Conservation (phyloP, 345 rosid genomes). For the Eucalyptus sp. region DNA sequence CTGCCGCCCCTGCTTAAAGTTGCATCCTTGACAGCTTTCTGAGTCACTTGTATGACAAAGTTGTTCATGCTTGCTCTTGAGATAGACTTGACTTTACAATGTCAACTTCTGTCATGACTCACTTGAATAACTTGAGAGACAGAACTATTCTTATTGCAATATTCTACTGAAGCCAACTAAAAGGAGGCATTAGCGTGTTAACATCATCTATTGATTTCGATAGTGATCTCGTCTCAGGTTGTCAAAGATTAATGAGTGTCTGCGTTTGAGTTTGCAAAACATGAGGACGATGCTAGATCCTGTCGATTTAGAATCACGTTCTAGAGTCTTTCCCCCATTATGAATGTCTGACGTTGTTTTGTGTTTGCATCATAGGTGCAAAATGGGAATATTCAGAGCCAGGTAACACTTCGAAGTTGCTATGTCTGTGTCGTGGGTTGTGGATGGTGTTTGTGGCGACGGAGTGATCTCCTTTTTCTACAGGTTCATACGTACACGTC, state of each 20-base stretch:
- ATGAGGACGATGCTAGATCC: background rate
- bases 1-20: background rate
- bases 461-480: background rate
- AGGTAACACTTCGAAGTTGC: conserved; percentile 7
- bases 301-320: background rate
- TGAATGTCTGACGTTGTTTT: background rate
- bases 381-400: conserved; percentile 18
- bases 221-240: background rate
- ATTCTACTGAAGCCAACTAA: background rate
- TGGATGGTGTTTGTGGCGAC: background rate
- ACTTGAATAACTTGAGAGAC: background rate
- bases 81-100: background rate
- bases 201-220: background rate
- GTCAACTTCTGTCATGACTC: background rate
- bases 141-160: background rate
- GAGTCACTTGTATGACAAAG: background rate
- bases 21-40: background rate
- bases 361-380: conserved; percentile 29
- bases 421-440: background rate
- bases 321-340: background rate
- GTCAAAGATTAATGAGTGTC: background rate
- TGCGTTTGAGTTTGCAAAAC: conserved; percentile 30
- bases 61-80: background rate
- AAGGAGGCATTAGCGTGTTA: background rate
- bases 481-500: conserved; percentile 43